Conservation (phyloP, 108 stramenopile genomes). For the Nitzschia inconspicua region DNA sequence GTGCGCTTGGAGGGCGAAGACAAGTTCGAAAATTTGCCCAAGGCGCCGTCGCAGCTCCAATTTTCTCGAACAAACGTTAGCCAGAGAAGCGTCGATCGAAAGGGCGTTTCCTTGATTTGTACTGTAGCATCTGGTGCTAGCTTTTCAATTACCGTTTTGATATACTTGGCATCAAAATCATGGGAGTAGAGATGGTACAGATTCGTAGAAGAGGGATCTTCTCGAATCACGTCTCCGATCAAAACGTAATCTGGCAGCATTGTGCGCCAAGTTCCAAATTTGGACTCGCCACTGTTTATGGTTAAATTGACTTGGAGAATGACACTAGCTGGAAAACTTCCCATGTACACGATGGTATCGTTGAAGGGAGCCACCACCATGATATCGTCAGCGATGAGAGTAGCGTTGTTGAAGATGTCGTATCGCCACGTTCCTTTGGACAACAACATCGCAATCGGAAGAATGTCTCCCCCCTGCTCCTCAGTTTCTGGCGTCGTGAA, state of each 20-base stretch:
- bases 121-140: not conserved
- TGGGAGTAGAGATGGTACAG: conserved; percentile 23
- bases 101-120: not conserved
- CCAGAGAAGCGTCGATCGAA: conserved; percentile 20
- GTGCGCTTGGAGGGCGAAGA: no score
- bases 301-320: conserved; percentile 6
- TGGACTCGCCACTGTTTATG: not conserved
- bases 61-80: conserved; percentile 13
- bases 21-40: no score
- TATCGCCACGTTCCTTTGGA: conserved; percentile 36
- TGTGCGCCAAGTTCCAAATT: no score
- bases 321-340: conserved; percentile 1
- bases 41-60: conserved; percentile 17
- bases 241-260: conserved; percentile 10
- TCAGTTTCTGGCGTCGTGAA: no score
- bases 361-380: conserved; percentile 61
- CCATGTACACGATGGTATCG: conserved; percentile 38
- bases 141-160: not conserved
- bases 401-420: conserved; percentile 35
- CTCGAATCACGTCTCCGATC: not conserved
- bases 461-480: no score
- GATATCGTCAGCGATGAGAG: conserved; percentile 47
- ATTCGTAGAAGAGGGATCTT: not conserved
- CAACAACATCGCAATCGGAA: conserved; percentile 19
- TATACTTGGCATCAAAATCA: conserved; percentile 5